phyloP scores from a whole-genome alignment of 2,329 filamentous ascomycete genomes.

The Fusarium pilosicola region DNA sequence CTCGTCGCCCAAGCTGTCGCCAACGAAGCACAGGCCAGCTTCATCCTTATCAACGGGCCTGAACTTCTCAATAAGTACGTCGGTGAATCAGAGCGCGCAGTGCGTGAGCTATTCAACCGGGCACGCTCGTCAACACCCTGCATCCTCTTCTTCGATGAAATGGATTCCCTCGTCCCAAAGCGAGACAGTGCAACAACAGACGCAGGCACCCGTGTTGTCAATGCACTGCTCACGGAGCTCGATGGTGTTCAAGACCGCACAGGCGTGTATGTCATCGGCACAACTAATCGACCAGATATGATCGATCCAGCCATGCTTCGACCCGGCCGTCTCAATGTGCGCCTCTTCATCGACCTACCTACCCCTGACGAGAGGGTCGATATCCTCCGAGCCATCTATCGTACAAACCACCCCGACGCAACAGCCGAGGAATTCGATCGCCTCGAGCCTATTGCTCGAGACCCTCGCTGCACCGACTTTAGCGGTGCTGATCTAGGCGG shows the following conservation, averaged over 20 bases:
- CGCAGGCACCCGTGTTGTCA: slow-evolving; percentile 88
- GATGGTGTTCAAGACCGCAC: slow-evolving; percentile 83
- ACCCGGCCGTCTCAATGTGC: slow-evolving; percentile 86
- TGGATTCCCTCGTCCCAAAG: slow-evolving; percentile 89
- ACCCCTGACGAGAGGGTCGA: slow-evolving; percentile 82
- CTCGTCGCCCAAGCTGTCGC: slow-evolving; percentile 95
- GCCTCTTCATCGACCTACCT: slow-evolving; percentile 90
- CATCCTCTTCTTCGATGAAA: slow-evolving; percentile 97
- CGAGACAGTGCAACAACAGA: slow-evolving; percentile 83
- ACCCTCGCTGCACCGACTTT: slow-evolving; percentile 77
- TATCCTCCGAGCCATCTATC: slow-evolving; percentile 78
- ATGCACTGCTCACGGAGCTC: slow-evolving; percentile 92
- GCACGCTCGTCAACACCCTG: slow-evolving; percentile 89
- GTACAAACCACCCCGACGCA: slow-evolving; percentile 52
- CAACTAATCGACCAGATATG: slow-evolving; percentile 94
- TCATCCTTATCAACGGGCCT: slow-evolving; percentile 97
- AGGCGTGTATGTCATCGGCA: slow-evolving; percentile 93
- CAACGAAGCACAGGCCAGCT: slow-evolving; percentile 94
- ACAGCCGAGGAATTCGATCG: slow-evolving; percentile 60
- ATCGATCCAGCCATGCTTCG: slow-evolving; percentile 96
- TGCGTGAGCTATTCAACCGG: slow-evolving; percentile 90
- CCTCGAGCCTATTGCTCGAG: slow-evolving; percentile 73
- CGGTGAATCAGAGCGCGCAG: slow-evolving; percentile 92
- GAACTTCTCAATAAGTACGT: slow-evolving; percentile 98
- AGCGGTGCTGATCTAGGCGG: slow-evolving; percentile 72